These are phyloP conservation scores for Verticillium longisporum DNA, from an alignment of 2,329 filamentous ascomycete species.

Conservation along the genomic window DNA sequence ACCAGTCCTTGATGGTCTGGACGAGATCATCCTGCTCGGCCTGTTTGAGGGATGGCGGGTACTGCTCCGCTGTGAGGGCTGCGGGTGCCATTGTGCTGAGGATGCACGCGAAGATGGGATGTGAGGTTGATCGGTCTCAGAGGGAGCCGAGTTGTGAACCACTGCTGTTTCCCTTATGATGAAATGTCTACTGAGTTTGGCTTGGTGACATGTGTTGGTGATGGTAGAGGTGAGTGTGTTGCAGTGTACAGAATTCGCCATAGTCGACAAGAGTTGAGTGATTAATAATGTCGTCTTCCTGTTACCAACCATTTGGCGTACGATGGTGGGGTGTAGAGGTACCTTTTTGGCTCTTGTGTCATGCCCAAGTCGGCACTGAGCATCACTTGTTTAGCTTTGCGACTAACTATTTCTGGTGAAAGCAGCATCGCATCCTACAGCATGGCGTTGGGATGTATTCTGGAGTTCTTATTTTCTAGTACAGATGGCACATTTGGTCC, in stretches of 20 bases:
- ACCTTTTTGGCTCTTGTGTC: not conserved
- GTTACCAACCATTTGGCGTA: too few relatives aligned
- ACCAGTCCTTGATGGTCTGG: slow-evolving; percentile 81
- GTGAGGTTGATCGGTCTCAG: not conserved
- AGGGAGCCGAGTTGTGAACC: not conserved
- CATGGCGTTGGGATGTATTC: too few relatives aligned
- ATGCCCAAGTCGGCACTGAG: not conserved
- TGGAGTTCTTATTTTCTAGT: too few relatives aligned
- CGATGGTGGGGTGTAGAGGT: not conserved
- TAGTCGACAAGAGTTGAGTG: not conserved
- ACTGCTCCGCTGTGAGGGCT: slow-evolving; percentile 26
- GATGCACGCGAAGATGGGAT: not conserved
- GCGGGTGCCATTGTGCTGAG: not conserved
- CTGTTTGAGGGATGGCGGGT: slow-evolving; percentile 65
- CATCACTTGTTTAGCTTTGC: not conserved
- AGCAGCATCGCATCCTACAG: too few relatives aligned
- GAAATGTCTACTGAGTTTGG: too few relatives aligned
- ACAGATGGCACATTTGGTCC: too few relatives aligned
- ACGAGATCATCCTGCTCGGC: slow-evolving; percentile 67
- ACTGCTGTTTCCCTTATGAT: too few relatives aligned
- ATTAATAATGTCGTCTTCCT: not conserved
- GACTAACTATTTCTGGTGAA: not conserved
- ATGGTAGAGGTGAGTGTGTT: not conserved
- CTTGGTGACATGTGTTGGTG: not conserved
- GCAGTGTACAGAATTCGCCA: not conserved